Conservation (phyloP, 139 green algal genomes). For the Chlorella sp. region DNA sequence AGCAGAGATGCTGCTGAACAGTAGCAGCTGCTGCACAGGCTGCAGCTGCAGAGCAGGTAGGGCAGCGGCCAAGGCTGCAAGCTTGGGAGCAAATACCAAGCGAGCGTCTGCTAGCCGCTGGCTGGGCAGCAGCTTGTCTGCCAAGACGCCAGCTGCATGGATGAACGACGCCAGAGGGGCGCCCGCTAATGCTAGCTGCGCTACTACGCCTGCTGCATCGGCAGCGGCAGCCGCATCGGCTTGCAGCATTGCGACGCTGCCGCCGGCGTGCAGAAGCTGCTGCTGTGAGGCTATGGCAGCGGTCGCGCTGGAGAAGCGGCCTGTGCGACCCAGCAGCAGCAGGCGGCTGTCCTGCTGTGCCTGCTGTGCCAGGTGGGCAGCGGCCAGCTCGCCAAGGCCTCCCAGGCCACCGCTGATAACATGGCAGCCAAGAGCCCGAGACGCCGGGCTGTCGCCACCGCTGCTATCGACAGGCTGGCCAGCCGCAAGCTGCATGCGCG, state of each 20-base stretch:
- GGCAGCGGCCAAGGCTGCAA: background rate
- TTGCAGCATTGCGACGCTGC: background rate
- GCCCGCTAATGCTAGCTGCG: background rate
- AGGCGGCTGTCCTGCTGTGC: slow-evolving; percentile 25
- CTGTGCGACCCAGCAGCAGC: slow-evolving; percentile 25
- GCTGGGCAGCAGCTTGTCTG: slow-evolving; percentile 70
- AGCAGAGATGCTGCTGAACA: slow-evolving; percentile 49
- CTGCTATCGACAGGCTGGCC: background rate
- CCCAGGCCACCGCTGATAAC: slow-evolving; percentile 64
- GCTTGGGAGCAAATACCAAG: slow-evolving; percentile 62
- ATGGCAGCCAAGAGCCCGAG: slow-evolving; percentile 74
- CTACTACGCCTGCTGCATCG: background rate
- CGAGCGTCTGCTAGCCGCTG: slow-evolving; percentile 53
- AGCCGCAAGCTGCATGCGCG: background rate
- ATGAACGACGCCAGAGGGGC: slow-evolving; percentile 38
- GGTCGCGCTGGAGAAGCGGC: background rate
- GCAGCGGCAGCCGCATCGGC: background rate
- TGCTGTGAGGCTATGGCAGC: background rate
- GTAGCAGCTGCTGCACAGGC: background rate
- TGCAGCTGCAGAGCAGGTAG: slow-evolving; percentile 25
- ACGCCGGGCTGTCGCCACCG: slow-evolving; percentile 10
- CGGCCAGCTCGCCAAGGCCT: slow-evolving; percentile 62
- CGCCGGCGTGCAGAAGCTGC: background rate
- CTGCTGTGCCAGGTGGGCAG: slow-evolving; percentile 66
- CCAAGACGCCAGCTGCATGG: slow-evolving; percentile 76